Base-by-base conservation (phyloP, 257 asterid genomes). In the Misopates orontium region DNA sequence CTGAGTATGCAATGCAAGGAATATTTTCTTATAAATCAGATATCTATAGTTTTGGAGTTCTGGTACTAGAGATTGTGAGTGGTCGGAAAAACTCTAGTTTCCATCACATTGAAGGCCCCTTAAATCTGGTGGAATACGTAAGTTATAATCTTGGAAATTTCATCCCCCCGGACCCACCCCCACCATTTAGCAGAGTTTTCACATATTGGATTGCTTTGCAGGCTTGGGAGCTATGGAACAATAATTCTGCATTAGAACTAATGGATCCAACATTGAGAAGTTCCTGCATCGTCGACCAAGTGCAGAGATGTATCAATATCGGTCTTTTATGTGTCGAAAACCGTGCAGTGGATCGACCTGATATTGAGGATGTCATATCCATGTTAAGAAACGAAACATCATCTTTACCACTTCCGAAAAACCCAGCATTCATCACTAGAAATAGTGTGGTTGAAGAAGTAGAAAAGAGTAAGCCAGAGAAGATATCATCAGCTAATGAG, bases 171-270 rank as follows among this genome's bases (percentile, higher is more conserved):
- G 5, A 6, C 18, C 23, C 22, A n/a, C 5, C 8, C 13, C 15
- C 48, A 36, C n/a, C 17, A 13, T 10, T 20, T 39, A 64, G 20
- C 6, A 17, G 21, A 15, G 31, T 31, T 7, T 36, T 61, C 20
- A 32, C 18, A 23, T 55, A 10, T 63, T 32, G 16, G 13, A 17
- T 15, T 66, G 8, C 14, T 17, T 21, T 66, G 22, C 52, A 77
- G 84, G 84, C 75, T 10, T 80, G 85, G 85, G 78, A 80, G 53
- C 73, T 64, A 10, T 83, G 88, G 84, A 23, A 17, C 24, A 59
- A 59, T 68, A 61, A 17, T 25, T 18, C 23, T 62, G 80, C 66
- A 20, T 18, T 76, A 48, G 74, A 69, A 41, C 51, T 80, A 19
- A 44, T 42, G 39, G 85, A 80, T 71, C 80, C 73, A 12, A 12